Percentiles rank a stretch among this genome's conserved stretches.
Conservation (phyloP, 2,329 filamentous ascomycete species). For the Verticillium nubilum region DNA sequence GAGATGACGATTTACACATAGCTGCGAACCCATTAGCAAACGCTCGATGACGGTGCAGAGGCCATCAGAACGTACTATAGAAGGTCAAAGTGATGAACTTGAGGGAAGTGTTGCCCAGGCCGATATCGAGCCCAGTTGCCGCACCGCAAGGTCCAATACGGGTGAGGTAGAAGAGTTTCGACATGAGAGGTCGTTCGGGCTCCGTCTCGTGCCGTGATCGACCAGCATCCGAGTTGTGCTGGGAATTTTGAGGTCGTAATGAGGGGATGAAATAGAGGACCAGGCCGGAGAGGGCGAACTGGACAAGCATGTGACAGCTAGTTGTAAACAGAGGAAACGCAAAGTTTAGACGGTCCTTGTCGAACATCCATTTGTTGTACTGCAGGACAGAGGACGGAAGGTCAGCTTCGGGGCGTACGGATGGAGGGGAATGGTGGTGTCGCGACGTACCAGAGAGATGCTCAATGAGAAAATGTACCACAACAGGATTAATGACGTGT, state of each 20-base stretch:
- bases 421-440: neutral
- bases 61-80: conserved; percentile 60
- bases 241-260: conserved; percentile 59
- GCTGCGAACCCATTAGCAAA: conserved; percentile 39
- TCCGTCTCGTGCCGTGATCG: conserved; percentile 47
- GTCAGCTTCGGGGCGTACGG: conserved; percentile 14
- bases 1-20: conserved; percentile 97
- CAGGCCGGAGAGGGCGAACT: conserved; percentile 72
- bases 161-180: conserved; percentile 84
- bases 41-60: neutral
- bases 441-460: conserved; percentile 68
- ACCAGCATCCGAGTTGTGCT: conserved; percentile 40
- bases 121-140: conserved; percentile 92
- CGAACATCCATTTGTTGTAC: conserved; percentile 99
- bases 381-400: conserved; percentile 29
- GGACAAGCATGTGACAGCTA: conserved; percentile 90
- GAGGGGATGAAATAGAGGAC: conserved; percentile 80
- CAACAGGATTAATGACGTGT: conserved; percentile 73
- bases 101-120: conserved; percentile 89
- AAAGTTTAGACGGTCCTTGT: conserved; percentile 77
- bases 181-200: conserved; percentile 64
- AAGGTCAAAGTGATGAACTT: conserved; percentile 97
- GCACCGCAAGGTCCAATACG: conserved; percentile 87
- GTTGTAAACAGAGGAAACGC: conserved; percentile 94
- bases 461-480: conserved; percentile 93